A percentile compares a stretch with the other conserved stretches of the same genome.
Conservation (phyloP, 139 green algal genomes). For the Chlorella sp. region DNA sequence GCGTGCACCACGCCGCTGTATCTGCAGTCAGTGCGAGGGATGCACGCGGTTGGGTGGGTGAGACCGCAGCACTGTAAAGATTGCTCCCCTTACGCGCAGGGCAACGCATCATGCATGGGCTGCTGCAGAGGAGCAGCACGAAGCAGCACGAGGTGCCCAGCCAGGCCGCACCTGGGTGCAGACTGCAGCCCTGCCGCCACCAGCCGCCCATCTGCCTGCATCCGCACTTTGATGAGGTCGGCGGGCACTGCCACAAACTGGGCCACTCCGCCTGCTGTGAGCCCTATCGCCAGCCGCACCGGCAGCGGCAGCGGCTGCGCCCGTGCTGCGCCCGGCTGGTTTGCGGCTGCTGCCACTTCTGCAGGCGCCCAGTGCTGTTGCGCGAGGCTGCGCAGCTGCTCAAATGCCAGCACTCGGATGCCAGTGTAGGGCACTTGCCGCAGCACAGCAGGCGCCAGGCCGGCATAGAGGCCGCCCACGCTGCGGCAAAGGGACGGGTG, state of each 20-base stretch:
- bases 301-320: neutral
- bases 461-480: slow-evolving; percentile 48
- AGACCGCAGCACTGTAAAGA: too few relatives aligned
- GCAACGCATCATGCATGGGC: too few relatives aligned
- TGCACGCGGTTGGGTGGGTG: too few relatives aligned
- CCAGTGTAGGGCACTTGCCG: slow-evolving; percentile 71
- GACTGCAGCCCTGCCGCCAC: slow-evolving; percentile 57
- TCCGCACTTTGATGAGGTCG: slow-evolving; percentile 77
- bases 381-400: slow-evolving; percentile 44
- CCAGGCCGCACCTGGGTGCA: slow-evolving; percentile 17
- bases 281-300: slow-evolving; percentile 49
- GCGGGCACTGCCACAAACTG: slow-evolving; percentile 71
- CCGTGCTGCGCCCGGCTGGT: neutral
- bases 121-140: too few relatives aligned
- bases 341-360: too few relatives aligned
- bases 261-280: slow-evolving; percentile 61
- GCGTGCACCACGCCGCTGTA: slow-evolving; percentile 20
- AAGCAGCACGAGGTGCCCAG: too few relatives aligned
- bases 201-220: slow-evolving; percentile 57
- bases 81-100: too few relatives aligned
- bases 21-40: neutral
- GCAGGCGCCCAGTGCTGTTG: neutral
- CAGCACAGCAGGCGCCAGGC: slow-evolving; percentile 60
- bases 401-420: slow-evolving; percentile 67
- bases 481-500: too few relatives aligned